These are phyloP conservation scores for Cercophora sp. DNA, from an alignment of 495 filamentous ascomycete genomes.

Conservation along the genomic window DNA sequence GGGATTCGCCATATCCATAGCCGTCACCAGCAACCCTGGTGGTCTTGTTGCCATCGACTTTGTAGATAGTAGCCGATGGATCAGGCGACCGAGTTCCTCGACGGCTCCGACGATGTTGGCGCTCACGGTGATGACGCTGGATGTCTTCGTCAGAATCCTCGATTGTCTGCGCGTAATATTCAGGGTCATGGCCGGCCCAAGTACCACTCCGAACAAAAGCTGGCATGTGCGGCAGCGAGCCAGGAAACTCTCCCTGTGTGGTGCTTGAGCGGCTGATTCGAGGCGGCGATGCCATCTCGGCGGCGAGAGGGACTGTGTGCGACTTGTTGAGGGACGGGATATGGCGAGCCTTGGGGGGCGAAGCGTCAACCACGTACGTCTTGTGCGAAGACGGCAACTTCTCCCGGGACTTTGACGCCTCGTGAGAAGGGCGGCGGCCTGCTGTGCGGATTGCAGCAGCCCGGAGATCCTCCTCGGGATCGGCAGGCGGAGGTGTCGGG, in stretches of 20 bases:
- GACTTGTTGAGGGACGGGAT: slow-evolving; percentile 27
- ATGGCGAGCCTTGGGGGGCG: slow-evolving; percentile 20
- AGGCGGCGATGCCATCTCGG: slow-evolving; percentile 30
- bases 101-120: slow-evolving; percentile 16
- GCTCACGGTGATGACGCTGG: slow-evolving; percentile 9
- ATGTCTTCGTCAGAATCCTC: slow-evolving; percentile 31
- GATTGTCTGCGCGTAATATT: slow-evolving; percentile 16
- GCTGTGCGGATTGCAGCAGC: slow-evolving; percentile 30
- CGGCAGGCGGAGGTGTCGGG: slow-evolving; percentile 34
- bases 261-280: slow-evolving; percentile 25
- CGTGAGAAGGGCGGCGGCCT: slow-evolving; percentile 38
- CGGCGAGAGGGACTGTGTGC: slow-evolving; percentile 15
- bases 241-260: slow-evolving; percentile 16
- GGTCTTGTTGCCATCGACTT: slow-evolving; percentile 22
- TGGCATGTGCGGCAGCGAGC: slow-evolving; percentile 10
- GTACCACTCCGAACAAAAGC: slow-evolving; percentile 19
- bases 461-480: slow-evolving; percentile 22
- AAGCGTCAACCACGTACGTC: slow-evolving; percentile 24
- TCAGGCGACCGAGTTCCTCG: slow-evolving; percentile 21
- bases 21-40: slow-evolving; percentile 19
- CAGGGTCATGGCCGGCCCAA: slow-evolving; percentile 17
- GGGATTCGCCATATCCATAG: slow-evolving; percentile 22
- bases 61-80: slow-evolving; percentile 15
- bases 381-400: slow-evolving; percentile 32
- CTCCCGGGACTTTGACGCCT: slow-evolving; percentile 33